Base-by-base conservation (phyloP, 2,329 filamentous ascomycete species). In the Microthyrium microscopicum region DNA sequence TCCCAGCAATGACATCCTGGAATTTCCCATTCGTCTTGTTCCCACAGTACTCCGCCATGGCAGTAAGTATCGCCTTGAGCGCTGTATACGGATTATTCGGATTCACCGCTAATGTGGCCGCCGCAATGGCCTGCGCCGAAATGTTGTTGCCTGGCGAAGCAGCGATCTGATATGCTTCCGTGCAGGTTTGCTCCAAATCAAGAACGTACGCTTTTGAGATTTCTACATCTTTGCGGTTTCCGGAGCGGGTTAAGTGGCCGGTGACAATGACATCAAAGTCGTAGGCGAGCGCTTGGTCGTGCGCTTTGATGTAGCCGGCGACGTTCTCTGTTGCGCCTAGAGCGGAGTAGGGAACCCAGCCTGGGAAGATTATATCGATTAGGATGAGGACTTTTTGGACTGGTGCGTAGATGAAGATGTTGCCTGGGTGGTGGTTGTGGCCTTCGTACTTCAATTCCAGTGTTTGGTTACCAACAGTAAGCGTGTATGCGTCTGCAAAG, bases 381-480 rank as follows among this genome's bases (percentile, higher is more conserved):
- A 49, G 31, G 33, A 46, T 46, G 13, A 49, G 24, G 4, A 46
- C 36, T 34, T 48, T 49, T 20, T 41, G 40, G 6, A 33, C 22
- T 9, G 41, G 39, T 11, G 43, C 40, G 26, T 44, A 47, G 29
- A 49, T 45, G 39, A 48, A 48, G 24, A 48, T 47, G 34, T 49
- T 49, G 4, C 47, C 47, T 3, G 36, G 40, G 7, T 42, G 24
- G 35, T 49, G 47, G 35, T 46, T 47, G 11, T 37, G 35, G 7
- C 46, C 46, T 27, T 42, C 38, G 38, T 49, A 49, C 12, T 24
- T 24, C 3, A 49, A 41, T 15, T 49, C 39, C 2, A 49, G 38
- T 7, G 45, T 48, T 33, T 49, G 47, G 31, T 48, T 49, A 2
- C 44, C 43, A 16, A 46, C 40, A 7, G 21, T 8, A 3, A 49